phyloP scores from a whole-genome alignment of 257 asterid genomes.

The Scutellaria baicalensis region DNA sequence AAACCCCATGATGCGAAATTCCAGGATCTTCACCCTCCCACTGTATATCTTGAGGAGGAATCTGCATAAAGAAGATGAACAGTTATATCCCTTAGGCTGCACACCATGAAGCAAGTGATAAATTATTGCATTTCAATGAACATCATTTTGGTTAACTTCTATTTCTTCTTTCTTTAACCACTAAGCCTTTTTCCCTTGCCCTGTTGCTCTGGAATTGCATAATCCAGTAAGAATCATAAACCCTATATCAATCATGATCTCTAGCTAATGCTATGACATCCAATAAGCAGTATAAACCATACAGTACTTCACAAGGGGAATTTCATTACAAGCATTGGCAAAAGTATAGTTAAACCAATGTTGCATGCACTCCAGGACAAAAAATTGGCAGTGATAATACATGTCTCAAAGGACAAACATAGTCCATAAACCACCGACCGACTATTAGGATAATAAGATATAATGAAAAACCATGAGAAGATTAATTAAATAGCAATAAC shows the following conservation, averaged over 20 bases:
- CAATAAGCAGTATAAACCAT: neutral
- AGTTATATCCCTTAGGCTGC: neutral
- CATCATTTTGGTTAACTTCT: constrained; percentile 3
- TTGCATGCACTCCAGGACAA: neutral
- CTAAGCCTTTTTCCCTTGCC: neutral
- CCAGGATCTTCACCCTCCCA: constrained; percentile 91
- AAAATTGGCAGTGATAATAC: neutral
- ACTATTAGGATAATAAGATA: neutral
- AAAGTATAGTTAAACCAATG: neutral
- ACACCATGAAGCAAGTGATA: neutral
- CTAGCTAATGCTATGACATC: neutral
- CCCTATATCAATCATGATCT: neutral
- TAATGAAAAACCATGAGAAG: neutral
- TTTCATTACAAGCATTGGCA: neutral
- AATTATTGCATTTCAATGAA: neutral
- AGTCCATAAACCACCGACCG: neutral
- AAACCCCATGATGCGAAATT: constrained; percentile 57
- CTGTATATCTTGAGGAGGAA: constrained; percentile 81
- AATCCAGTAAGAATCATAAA: neutral
- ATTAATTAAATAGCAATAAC: neutral
- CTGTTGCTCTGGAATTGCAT: neutral
- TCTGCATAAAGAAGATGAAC: constrained; percentile 34
- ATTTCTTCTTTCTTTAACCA: neutral
- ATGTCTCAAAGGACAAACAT: neutral
- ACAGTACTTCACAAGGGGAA: neutral